Percentiles rank a stretch among this genome's conserved stretches.
Evolutionary conservation across 106 monocot genomes (phyloP).

Genomic region (Ottelia alismoides): DNA sequence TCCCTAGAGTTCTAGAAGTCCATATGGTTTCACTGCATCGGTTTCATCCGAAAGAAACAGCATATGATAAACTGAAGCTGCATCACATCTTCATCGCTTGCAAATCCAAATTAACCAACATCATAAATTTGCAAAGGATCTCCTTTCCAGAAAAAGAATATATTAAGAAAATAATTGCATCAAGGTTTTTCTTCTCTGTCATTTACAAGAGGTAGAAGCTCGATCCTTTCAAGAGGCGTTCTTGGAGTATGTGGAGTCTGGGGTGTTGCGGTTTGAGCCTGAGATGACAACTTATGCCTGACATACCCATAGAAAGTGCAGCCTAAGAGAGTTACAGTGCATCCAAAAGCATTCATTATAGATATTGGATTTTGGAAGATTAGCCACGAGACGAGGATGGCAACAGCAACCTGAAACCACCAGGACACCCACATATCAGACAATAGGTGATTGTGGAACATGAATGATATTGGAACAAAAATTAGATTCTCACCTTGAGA

Average conservation of each 20-base stretch:
- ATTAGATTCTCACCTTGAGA: constrained; percentile 54
- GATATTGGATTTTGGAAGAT: constrained; percentile 88
- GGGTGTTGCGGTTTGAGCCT: constrained; percentile 29
- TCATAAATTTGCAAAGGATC: no score
- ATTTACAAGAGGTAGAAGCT: constrained; percentile 66
- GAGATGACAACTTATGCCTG: constrained; percentile 67
- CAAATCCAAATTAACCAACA: no score
- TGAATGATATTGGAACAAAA: neutral
- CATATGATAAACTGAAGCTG: no score
- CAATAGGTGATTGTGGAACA: no score
- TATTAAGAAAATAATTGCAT: no score
- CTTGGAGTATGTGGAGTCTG: constrained; percentile 26
- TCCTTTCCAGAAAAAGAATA: no score
- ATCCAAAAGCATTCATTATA: constrained; percentile 71
- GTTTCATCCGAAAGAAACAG: no score
- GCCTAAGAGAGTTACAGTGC: constrained; percentile 67
- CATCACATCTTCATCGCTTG: no score
- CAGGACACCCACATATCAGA: no score
- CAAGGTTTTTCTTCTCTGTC: constrained; percentile 39
- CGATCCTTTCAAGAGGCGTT: constrained; percentile 33
- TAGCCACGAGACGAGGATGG: constrained; percentile 82
- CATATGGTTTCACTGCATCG: no score
- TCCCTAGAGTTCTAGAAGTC: no score
- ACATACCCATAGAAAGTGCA: constrained; percentile 96
- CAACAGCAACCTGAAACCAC: constrained; percentile 65